Conservation (phyloP, 225 moss, liverwort and hornwort genomes). For the Sphagnum contortum region DNA sequence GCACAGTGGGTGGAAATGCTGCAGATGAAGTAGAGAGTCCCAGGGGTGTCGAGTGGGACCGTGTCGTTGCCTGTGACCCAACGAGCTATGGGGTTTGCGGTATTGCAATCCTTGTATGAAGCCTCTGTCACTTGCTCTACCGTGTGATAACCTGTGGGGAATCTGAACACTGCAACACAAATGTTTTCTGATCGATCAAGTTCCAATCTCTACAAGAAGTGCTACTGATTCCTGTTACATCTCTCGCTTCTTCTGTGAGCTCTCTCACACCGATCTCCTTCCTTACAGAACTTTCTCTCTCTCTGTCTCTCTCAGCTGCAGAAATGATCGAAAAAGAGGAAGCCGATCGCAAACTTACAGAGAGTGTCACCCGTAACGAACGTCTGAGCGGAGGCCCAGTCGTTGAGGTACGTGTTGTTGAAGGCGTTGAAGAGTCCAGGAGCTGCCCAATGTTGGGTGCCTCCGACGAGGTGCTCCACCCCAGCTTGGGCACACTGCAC, state of each 20-base stretch:
- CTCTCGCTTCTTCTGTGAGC: too few relatives aligned
- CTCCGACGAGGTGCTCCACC: conserved; percentile 1
- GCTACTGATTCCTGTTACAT: too few relatives aligned
- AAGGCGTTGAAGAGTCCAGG: conserved; percentile 1
- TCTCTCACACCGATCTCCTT: too few relatives aligned
- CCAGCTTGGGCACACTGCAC: neutral
- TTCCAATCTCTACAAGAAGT: neutral
- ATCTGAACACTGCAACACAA: conserved; percentile 23
- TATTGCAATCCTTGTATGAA: conserved; percentile 7
- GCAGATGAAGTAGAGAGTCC: conserved; percentile 21
- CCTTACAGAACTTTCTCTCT: neutral
- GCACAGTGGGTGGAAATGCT: conserved; percentile 11
- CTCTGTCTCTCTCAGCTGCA: neutral
- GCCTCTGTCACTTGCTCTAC: conserved; percentile 8
- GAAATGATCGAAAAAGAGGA: neutral
- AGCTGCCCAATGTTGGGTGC: neutral
- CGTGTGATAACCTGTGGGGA: conserved; percentile 2
- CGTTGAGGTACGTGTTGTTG: neutral
- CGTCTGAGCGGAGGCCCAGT: conserved; percentile 2
- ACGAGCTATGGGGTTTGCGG: neutral
- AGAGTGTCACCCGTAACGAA: conserved; percentile 2
- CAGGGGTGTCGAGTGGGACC: conserved; percentile 1
- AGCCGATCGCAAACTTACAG: conserved; percentile 1
- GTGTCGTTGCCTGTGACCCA: conserved; percentile 4
- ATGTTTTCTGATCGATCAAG: neutral